These are phyloP conservation scores for Penicillium desertorum DNA, from an alignment of 495 filamentous ascomycete species.

Conservation along the genomic window DNA sequence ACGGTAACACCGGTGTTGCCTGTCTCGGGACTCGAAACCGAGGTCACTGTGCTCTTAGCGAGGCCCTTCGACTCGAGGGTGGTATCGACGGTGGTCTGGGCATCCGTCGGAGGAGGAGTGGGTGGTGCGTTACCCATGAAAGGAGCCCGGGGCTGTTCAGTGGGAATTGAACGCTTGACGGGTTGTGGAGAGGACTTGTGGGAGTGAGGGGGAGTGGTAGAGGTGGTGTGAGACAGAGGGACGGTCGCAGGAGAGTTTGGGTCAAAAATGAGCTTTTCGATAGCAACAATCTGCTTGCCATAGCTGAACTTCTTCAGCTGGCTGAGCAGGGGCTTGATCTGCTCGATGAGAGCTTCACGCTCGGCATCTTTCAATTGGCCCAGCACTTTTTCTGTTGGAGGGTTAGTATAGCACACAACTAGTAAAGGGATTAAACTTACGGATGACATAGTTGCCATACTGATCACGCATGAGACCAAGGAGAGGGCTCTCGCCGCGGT, in stretches of 20 bases:
- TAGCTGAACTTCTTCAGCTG: conserved; percentile 70
- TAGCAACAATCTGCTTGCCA: conserved; percentile 76
- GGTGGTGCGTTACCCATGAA: conserved; percentile 43
- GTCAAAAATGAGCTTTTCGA: conserved; percentile 62
- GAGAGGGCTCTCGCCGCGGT: conserved; percentile 66
- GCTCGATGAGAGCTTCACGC: conserved; percentile 62
- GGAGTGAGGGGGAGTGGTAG: conserved; percentile 46
- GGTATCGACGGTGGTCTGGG: conserved; percentile 33
- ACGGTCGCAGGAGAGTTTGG: conserved; percentile 28
- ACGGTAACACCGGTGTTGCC: conserved; percentile 32
- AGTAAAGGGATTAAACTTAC: conserved; percentile 56
- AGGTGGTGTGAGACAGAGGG: conserved; percentile 30
- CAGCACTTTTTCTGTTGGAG: conserved; percentile 69
- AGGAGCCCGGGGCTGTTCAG: conserved; percentile 31
- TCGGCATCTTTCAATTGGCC: conserved; percentile 65
- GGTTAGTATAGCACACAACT: conserved; percentile 17
- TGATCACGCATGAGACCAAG: conserved; percentile 82
- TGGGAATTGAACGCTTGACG: conserved; percentile 37
- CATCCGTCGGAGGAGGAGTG: conserved; percentile 47
- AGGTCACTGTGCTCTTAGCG: conserved; percentile 37
- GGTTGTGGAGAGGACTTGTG: conserved; percentile 51
- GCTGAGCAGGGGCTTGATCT: conserved; percentile 71
- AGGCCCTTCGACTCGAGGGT: conserved; percentile 36
- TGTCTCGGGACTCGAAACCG: conserved; percentile 36
- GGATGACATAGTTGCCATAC: conserved; percentile 96